Conservation (phyloP, 305 asterid genomes). For the Fraxinus greggii region DNA sequence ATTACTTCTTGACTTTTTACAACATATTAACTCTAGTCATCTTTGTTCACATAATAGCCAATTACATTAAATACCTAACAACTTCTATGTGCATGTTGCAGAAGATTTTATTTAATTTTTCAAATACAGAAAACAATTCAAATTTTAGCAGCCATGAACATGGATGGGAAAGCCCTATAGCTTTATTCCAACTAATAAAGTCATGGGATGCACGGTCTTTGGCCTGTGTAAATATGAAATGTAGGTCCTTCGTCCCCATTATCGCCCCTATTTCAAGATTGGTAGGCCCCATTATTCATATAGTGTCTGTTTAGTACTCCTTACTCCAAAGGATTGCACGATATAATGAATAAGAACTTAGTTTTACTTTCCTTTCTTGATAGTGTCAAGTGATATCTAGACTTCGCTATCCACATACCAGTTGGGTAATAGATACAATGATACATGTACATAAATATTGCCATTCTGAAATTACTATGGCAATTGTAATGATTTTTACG, state of each 20-base stretch:
- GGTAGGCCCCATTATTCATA: conserved; percentile 9
- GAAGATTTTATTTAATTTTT: neutral
- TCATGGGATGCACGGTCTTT: conserved; percentile 51
- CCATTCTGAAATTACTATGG: neutral
- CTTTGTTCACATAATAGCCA: too few relatives aligned
- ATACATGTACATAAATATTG: neutral
- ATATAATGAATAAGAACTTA: neutral
- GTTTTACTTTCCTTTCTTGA: neutral
- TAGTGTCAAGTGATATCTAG: neutral
- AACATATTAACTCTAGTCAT: too few relatives aligned
- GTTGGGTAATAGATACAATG: neutral
- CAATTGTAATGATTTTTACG: too few relatives aligned
- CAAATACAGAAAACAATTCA: neutral
- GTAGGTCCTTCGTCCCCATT: conserved; percentile 31
- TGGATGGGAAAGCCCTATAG: conserved; percentile 42
- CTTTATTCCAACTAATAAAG: conserved; percentile 52
- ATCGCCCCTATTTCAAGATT: neutral
- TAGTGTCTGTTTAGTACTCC: neutral
- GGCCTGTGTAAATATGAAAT: conserved; percentile 29
- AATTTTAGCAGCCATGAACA: conserved; percentile 40
- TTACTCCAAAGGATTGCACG: neutral
- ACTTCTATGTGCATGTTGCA: neutral
- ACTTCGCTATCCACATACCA: neutral
- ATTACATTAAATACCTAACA: too few relatives aligned
- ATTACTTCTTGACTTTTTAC: too few relatives aligned